These are phyloP conservation scores for Schizophyllum amplum DNA, from an alignment of 1,284 basidiomycete species.

Conservation along the genomic window DNA sequence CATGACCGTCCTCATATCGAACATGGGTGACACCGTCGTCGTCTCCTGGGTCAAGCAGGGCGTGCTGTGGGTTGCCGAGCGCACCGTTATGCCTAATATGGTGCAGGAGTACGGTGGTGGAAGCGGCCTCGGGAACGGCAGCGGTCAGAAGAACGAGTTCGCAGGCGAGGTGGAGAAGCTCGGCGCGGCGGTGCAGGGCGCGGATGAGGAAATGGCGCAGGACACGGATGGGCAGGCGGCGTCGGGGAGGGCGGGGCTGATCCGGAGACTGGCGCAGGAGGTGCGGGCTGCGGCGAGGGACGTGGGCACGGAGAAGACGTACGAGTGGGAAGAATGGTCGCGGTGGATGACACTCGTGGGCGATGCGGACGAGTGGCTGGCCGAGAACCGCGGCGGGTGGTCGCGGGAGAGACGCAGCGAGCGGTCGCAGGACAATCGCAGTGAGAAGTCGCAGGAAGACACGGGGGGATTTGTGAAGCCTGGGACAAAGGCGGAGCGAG, in stretches of 20 bases:
- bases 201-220: too few species aligned
- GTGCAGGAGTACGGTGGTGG: not conserved
- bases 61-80: slow-evolving; percentile 17
- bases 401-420: too few species aligned
- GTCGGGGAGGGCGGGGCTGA: not conserved
- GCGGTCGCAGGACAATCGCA: too few species aligned
- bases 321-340: too few species aligned
- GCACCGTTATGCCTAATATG: slow-evolving; percentile 23
- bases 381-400: too few species aligned
- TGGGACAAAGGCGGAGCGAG: slow-evolving; percentile 1
- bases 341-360: too few species aligned
- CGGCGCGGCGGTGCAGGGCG: not conserved
- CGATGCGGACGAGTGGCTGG: too few species aligned
- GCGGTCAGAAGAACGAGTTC: not conserved
- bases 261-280: not conserved
- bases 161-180: not conserved
- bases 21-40: slow-evolving; percentile 26
- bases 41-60: slow-evolving; percentile 22
- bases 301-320: too few species aligned
- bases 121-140: not conserved
- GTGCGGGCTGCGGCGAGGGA: too few species aligned
- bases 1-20: slow-evolving; percentile 30
- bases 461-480: too few species aligned
- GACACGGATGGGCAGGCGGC: not conserved
- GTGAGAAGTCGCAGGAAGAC: too few species aligned